These are phyloP conservation scores for Comarum palustre DNA, from an alignment of 306 rosid genomes.

Conservation along the genomic window DNA sequence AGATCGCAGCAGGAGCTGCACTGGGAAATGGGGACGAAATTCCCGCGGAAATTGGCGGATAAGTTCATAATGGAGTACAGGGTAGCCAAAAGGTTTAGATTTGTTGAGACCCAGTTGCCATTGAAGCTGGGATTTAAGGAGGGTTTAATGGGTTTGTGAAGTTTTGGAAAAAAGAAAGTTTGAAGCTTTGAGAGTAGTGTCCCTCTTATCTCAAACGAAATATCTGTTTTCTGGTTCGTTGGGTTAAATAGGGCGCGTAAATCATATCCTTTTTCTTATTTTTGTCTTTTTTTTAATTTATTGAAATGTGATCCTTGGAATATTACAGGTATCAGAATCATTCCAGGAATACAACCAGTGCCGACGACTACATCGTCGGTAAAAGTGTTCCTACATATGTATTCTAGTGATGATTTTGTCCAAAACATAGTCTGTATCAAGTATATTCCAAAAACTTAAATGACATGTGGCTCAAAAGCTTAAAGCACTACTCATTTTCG, in stretches of 20 bases:
- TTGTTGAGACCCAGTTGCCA: conserved; percentile 55
- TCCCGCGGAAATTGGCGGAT: conserved; percentile 54
- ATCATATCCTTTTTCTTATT: conserved; percentile 31
- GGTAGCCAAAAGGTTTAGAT: conserved; percentile 23
- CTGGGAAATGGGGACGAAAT: conserved; percentile 45
- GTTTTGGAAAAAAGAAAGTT: neutral
- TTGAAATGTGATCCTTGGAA: neutral
- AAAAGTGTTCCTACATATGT: too few species aligned
- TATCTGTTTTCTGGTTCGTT: conserved; percentile 31
- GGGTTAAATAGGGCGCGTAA: conserved; percentile 41
- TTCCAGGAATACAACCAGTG: too few species aligned
- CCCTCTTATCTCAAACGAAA: conserved; percentile 23
- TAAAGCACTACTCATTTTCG: neutral
- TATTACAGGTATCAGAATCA: conserved; percentile 7
- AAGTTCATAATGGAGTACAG: conserved; percentile 45
- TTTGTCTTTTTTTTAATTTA: conserved; percentile 36
- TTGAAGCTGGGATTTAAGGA: conserved; percentile 21
- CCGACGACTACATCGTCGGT: too few species aligned
- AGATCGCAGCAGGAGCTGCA: conserved; percentile 64
- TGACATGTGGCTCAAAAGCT: neutral
- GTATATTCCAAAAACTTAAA: neutral
- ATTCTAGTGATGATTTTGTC: too few species aligned
- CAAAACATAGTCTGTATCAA: neutral
- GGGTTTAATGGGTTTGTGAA: neutral
- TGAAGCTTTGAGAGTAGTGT: neutral